These are phyloP conservation scores for Leptodermis oblonga DNA, from an alignment of 257 asterid species.

Conservation along the genomic window DNA sequence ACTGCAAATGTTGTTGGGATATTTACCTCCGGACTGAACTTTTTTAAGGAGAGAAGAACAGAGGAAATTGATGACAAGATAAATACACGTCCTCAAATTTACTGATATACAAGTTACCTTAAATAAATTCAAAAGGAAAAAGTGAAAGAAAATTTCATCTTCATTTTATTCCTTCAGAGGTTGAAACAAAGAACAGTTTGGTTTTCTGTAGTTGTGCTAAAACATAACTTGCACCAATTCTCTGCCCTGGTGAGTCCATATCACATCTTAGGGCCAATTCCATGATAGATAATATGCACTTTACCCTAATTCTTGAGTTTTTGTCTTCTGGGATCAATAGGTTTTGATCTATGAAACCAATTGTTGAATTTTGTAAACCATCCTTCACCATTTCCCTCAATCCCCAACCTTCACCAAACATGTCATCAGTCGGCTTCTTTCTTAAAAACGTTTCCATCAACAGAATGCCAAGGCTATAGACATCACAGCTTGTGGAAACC, in stretches of 20 bases:
- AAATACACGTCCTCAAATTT: no score
- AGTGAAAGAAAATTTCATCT: no score
- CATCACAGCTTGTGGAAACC: neutral
- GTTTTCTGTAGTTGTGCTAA: neutral
- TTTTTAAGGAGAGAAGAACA: no score
- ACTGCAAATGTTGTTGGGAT: no score
- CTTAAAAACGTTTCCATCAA: slow-evolving; percentile 14
- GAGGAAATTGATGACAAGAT: no score
- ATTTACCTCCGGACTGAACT: no score
- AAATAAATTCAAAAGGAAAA: no score
- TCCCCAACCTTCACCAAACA: neutral
- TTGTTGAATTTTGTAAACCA: neutral
- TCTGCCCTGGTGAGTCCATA: neutral
- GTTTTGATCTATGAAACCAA: neutral
- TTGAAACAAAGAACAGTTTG: neutral
- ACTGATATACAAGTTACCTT: no score
- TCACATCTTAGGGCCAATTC: slow-evolving; percentile 1
- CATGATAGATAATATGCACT: neutral
- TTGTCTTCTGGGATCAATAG: neutral
- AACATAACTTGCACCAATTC: neutral
- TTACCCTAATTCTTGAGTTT: neutral
- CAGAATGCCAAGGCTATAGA: slow-evolving; percentile 11
- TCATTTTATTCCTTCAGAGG: neutral
- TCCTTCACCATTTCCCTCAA: neutral
- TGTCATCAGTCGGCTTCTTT: slow-evolving; percentile 13